Evolutionary conservation across 768 basidiomycete genomes (phyloP).

Genomic region (Boletellus ananiceps): DNA sequence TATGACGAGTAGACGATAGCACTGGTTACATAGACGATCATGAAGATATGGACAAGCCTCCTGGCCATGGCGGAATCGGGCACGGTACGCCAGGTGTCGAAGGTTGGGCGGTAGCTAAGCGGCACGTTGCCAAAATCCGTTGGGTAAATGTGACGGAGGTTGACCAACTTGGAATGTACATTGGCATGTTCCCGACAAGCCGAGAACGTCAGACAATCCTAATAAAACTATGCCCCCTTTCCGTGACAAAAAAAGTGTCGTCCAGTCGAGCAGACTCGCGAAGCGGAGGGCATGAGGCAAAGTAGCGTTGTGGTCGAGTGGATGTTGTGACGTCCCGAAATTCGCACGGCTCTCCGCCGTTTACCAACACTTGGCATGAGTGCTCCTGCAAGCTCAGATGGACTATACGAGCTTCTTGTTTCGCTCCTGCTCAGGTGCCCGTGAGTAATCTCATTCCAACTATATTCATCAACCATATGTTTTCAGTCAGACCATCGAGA

Average conservation of each 20-base stretch:
- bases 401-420: slow-evolving; percentile 18
- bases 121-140: not conserved
- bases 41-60: slow-evolving; percentile 14
- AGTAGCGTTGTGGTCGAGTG: too few species aligned
- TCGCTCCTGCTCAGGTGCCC: slow-evolving; percentile 22
- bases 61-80: slow-evolving; percentile 5
- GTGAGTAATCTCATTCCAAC: slow-evolving; percentile 17
- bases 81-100: too few species aligned
- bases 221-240: not conserved
- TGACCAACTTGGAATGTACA: slow-evolving; percentile 1
- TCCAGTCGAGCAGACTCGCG: too few species aligned
- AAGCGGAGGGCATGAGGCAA: too few species aligned
- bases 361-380: too few species aligned
- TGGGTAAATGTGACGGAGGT: too few species aligned
- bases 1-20: slow-evolving; percentile 32
- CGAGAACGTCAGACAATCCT: not conserved
- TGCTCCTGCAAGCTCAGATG: slow-evolving; percentile 2
- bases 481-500: slow-evolving; percentile 45
- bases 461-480: not conserved
- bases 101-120: not conserved
- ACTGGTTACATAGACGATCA: slow-evolving; percentile 20
- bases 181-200: slow-evolving; percentile 13
- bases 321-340: not conserved
- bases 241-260: not conserved
- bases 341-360: not conserved